Evolutionary conservation across 805 yeast species (phyloP), one percentile per base, ranked within the genome.

Genomic region (Yarrowia sp.): DNA sequence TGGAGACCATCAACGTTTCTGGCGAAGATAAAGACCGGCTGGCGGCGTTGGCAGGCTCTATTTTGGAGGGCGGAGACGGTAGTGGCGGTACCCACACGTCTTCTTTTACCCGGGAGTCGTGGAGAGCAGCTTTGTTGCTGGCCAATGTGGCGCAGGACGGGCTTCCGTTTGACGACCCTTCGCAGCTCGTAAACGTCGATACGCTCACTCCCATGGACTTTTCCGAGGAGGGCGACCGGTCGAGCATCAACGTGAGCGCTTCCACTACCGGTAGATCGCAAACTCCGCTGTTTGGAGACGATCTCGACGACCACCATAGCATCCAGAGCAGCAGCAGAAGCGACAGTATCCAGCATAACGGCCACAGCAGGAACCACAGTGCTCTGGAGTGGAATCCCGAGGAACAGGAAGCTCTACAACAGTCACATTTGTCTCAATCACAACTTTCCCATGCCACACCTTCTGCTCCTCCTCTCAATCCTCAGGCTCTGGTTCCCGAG

Each of bases 131-230:
- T 3, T 7, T 41, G 11, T 16, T 58, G 49, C 22, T 58, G 51
- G 63, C 63, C 8, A 41, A 58, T 16, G 51, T 32, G 16, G 63
- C 51, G 7, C 63, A 58, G 41, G 63, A 58, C 19, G 61, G 61
- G 0, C 46, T 54, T 16, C 46, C 46, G 17, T 38, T 54, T 11
- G 43, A 51, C 17, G 61, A 54, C 61, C 46, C 61, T 7, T 0
- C 46, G 2, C 33, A 26, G 35, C 41, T 54, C 21, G 61, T 26
- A 19, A 28, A 54, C 17, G 46, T 54, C 14, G 61, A 54, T 22
- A 17, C 61, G 4, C 26, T 54, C 14, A 38, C 46, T 3, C 26
- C 61, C 10, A 54, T 54, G 61, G 61, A 54, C 61, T 54, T 54
- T 38, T 36, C 46, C 35, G 61, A 54, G 46, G 61, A 38, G 17